Evolutionary conservation across 345 rosid species (phyloP).

Genomic region (Lepidium aucheri): DNA sequence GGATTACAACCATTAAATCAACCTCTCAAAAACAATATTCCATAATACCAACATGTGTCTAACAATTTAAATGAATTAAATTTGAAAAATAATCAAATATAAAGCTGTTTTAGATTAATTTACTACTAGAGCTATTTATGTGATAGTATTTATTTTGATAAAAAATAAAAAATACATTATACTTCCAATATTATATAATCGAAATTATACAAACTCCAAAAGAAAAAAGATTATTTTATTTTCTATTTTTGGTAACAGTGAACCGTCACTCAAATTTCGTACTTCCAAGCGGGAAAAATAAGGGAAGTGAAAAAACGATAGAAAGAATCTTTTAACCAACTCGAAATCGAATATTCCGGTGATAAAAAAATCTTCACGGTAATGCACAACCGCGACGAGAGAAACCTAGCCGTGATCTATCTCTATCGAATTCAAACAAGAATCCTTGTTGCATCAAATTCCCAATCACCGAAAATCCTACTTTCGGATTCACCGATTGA

Average conservation of each 20-base stretch:
- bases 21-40: too few relatives aligned
- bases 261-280: conserved; percentile 9
- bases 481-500: conserved; percentile 38
- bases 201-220: conserved; percentile 18
- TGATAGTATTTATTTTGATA: background rate
- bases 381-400: conserved; percentile 62
- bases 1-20: too few relatives aligned
- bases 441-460: conserved; percentile 94
- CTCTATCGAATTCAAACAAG: conserved; percentile 69
- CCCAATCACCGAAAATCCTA: conserved; percentile 70
- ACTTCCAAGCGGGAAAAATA: background rate
- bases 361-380: conserved; percentile 10
- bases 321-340: conserved; percentile 5
- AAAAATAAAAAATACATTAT: too few relatives aligned
- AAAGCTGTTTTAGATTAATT: too few relatives aligned
- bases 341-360: background rate
- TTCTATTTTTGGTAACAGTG: conserved; percentile 19
- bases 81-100: too few relatives aligned
- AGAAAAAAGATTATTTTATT: background rate
- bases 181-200: background rate
- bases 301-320: background rate
- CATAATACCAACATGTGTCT: too few relatives aligned
- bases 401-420: conserved; percentile 65
- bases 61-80: too few relatives aligned
- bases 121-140: too few relatives aligned